Evolutionary conservation across 148 eudicot genomes (phyloP).

Genomic region (Euryodendron excelsum): DNA sequence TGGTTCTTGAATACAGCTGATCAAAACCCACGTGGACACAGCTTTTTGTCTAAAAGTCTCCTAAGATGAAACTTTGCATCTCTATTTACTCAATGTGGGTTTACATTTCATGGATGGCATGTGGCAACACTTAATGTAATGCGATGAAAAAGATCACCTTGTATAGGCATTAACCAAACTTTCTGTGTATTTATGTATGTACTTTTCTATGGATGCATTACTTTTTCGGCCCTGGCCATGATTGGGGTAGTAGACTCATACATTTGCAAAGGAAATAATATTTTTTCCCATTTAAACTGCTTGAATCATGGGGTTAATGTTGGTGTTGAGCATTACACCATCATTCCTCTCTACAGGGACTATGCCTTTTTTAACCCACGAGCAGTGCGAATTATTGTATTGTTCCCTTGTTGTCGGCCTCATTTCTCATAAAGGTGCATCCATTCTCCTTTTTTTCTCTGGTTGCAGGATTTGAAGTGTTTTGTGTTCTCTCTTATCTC

Average conservation of each 20-base stretch:
- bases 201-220: neutral
- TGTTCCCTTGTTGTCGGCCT: neutral
- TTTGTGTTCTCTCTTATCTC: conserved; percentile 16
- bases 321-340: neutral
- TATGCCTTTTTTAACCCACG: too few relatives aligned
- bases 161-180: neutral
- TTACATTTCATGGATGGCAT: neutral
- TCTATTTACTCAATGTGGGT: neutral
- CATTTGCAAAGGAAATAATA: neutral
- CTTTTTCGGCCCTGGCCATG: neutral
- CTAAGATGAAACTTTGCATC: neutral
- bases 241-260: neutral
- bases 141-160: neutral
- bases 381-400: neutral
- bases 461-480: conserved; percentile 15
- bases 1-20: neutral
- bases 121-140: neutral
- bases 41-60: neutral
- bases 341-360: neutral
- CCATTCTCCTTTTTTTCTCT: neutral
- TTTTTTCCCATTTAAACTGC: neutral
- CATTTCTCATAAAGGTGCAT: neutral
- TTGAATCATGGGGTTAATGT: neutral
- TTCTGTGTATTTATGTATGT: neutral
- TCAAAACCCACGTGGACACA: neutral